Evolutionary conservation across 2,329 filamentous ascomycete genomes (phyloP).

Genomic region (Pseudofabraea citricarpa): DNA sequence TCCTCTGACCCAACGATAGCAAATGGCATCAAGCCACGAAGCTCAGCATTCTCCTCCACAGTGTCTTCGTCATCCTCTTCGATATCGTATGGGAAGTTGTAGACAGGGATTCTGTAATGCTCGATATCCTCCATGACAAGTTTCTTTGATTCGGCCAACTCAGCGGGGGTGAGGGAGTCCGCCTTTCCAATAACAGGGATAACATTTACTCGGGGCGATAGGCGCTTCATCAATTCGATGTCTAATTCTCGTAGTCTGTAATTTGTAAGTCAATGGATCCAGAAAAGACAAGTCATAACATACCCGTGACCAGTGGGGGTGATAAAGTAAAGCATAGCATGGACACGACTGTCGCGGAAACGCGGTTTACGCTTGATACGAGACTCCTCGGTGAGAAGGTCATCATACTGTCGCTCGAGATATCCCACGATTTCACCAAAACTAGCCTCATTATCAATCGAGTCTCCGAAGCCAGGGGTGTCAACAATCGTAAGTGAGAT

Average conservation of each 20-base stretch:
- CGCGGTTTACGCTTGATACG: conserved; percentile 99
- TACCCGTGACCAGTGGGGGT: conserved; percentile 94
- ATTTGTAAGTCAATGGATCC: conserved; percentile 11
- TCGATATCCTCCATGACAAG: conserved; percentile 99
- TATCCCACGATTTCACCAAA: conserved; percentile 98
- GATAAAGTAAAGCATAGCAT: conserved; percentile 98
- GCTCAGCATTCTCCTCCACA: conserved; percentile 97
- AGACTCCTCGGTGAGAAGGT: conserved; percentile 98
- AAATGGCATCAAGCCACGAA: conserved; percentile 96
- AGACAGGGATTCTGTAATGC: conserved; percentile 98
- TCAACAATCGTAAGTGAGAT: conserved; percentile 98
- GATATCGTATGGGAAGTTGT: conserved; percentile 99
- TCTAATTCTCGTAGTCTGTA: conserved; percentile 91
- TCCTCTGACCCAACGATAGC: conserved; percentile 98
- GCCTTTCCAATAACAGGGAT: conserved; percentile 98
- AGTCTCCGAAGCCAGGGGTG: conserved; percentile 96
- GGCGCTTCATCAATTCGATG: conserved; percentile 98
- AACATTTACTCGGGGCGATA: conserved; percentile 96
- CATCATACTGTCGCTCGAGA: conserved; percentile 98
- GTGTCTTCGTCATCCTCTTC: conserved; percentile 99
- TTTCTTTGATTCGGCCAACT: conserved; percentile 99
- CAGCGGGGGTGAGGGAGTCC: conserved; percentile 91
- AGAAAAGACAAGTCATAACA: conserved; percentile 26
- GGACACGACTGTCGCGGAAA: conserved; percentile 98
- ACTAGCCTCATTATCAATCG: conserved; percentile 98